Evolutionary conservation across 345 rosid species (phyloP).

Genomic region (Crucihimalaya himalaica): DNA sequence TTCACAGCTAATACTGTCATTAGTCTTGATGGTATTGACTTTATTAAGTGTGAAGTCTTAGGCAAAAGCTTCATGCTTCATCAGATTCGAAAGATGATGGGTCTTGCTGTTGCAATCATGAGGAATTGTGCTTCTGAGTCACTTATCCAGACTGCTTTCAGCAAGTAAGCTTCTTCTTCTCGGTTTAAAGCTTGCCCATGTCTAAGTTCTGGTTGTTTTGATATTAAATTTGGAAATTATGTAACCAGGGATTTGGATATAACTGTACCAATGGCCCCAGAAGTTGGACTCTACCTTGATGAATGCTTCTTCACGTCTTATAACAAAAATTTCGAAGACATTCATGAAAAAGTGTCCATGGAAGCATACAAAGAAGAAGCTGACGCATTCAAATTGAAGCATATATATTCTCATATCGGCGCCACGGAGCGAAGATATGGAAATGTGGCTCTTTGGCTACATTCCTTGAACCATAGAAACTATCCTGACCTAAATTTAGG

Average conservation of each 20-base stretch:
- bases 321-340: constrained; percentile 68
- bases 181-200: not conserved
- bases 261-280: constrained; percentile 90
- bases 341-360: constrained; percentile 79
- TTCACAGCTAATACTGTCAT: constrained; percentile 60
- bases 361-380: constrained; percentile 70
- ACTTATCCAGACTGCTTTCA: constrained; percentile 65
- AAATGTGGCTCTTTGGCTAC: constrained; percentile 82
- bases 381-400: constrained; percentile 74
- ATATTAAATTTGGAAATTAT: not conserved
- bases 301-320: constrained; percentile 83
- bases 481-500: constrained; percentile 58
- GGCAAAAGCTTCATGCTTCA: constrained; percentile 99
- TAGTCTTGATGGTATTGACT: constrained; percentile 72
- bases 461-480: constrained; percentile 83
- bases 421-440: constrained; percentile 78
- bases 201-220: not conserved
- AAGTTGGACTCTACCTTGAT: constrained; percentile 85
- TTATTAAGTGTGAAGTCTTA: constrained; percentile 84
- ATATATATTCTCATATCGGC: constrained; percentile 76
- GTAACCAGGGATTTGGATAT: constrained; percentile 61
- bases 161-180: constrained; percentile 50
- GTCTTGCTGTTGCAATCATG: constrained; percentile 87
- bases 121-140: constrained; percentile 75
- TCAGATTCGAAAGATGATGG: constrained; percentile 93